phyloP scores from a whole-genome alignment of 768 basidiomycete genomes.

The Coprinopsis strossmayeri region DNA sequence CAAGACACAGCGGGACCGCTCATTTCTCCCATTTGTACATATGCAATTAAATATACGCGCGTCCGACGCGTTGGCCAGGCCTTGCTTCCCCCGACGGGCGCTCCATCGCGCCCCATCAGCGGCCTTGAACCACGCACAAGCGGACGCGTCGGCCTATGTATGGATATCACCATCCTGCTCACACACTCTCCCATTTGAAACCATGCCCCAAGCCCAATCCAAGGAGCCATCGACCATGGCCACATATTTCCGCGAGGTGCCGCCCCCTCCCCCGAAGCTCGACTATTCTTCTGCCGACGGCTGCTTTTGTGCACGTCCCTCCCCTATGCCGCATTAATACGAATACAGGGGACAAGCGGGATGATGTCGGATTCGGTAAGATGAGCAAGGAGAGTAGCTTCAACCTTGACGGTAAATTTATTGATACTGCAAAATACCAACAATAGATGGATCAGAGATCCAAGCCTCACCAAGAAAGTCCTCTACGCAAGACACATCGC shows the following conservation, averaged over 20 bases:
- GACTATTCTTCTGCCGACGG: constrained; percentile 23
- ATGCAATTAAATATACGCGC: too few species aligned
- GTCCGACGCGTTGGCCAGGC: too few species aligned
- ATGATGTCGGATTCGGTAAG: constrained; percentile 19
- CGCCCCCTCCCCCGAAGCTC: constrained; percentile 23
- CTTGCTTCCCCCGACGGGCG: too few species aligned
- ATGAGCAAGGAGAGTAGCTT: constrained; percentile 35
- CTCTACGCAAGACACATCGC: constrained; percentile 42
- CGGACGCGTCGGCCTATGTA: too few species aligned
- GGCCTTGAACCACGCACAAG: too few species aligned
- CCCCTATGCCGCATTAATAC: constrained; percentile 32
- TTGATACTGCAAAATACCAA: constrained; percentile 36
- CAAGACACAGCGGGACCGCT: too few species aligned
- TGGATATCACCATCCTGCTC: too few species aligned
- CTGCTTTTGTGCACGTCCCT: constrained; percentile 31
- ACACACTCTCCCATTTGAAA: too few species aligned
- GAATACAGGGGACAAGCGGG: constrained; percentile 33
- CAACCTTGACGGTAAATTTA: constrained; percentile 39
- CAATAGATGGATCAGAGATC: constrained; percentile 22
- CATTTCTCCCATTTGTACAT: too few species aligned
- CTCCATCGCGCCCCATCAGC: too few species aligned
- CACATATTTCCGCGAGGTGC: constrained; percentile 4
- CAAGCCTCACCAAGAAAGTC: constrained; percentile 23
- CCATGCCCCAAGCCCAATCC: too few species aligned
- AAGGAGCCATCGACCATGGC: too few species aligned